Evolutionary conservation across 805 yeast genomes (phyloP).

Genomic region (Ogataea pini): DNA sequence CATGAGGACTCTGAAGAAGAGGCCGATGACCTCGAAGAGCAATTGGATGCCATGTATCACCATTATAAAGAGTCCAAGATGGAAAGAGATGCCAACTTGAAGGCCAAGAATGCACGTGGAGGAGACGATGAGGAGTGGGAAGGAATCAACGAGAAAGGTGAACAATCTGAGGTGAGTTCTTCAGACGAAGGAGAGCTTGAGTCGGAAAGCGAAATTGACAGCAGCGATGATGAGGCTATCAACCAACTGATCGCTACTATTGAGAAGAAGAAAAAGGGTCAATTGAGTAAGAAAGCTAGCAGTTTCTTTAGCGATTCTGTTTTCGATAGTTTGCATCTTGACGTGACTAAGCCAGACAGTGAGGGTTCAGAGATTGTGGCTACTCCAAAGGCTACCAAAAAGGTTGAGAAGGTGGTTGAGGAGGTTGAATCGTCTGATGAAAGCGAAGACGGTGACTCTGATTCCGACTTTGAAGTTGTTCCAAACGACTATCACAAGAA

Average conservation of each 20-base stretch:
- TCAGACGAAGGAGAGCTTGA: slow-evolving; percentile 48
- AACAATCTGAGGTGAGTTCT: slow-evolving; percentile 29
- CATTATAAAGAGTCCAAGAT: slow-evolving; percentile 65
- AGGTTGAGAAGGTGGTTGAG: slow-evolving; percentile 5
- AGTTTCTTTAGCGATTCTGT: slow-evolving; percentile 53
- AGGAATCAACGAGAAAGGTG: slow-evolving; percentile 56
- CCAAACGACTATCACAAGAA: slow-evolving; percentile 41
- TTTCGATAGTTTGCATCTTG: slow-evolving; percentile 49
- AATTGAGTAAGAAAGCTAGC: slow-evolving; percentile 44
- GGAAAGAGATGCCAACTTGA: slow-evolving; percentile 66
- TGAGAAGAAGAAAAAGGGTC: slow-evolving; percentile 44
- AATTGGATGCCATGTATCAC: slow-evolving; percentile 80
- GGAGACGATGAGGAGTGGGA: slow-evolving; percentile 81
- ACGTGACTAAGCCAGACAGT: slow-evolving; percentile 14
- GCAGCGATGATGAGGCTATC: slow-evolving; percentile 75
- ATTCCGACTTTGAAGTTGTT: slow-evolving; percentile 45
- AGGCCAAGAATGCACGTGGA: slow-evolving; percentile 73
- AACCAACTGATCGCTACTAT: slow-evolving; percentile 56
- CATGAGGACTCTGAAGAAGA: slow-evolving; percentile 48
- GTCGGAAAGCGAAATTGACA: slow-evolving; percentile 45
- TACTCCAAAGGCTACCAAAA: slow-evolving; percentile 12
- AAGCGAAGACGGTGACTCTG: slow-evolving; percentile 8
- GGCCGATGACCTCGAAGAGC: slow-evolving; percentile 71
- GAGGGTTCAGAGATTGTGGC: too few species aligned
- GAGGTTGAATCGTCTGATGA: slow-evolving; percentile 21